Conservation (phyloP, 2,329 filamentous ascomycete genomes). For the Ceratocystis eucalypticola region DNA sequence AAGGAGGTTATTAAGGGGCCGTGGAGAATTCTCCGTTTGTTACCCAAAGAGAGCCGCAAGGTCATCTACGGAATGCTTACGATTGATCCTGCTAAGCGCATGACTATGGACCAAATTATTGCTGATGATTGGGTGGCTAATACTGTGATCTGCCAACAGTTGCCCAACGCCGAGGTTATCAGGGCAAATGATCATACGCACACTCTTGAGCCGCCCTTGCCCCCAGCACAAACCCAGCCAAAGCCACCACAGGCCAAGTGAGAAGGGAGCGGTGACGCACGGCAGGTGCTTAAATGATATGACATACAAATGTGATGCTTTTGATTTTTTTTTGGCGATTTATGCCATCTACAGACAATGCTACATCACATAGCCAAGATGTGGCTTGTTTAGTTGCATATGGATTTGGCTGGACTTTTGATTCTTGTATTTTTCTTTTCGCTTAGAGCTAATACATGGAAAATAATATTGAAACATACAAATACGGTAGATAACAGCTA, state of each 20-base stretch:
- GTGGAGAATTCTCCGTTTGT: conserved; percentile 72
- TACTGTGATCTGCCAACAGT: conserved; percentile 70
- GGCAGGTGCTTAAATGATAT: background rate
- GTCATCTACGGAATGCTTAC: conserved; percentile 90
- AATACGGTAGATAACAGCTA: too few relatives aligned
- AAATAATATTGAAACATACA: too few relatives aligned
- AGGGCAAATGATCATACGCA: conserved; percentile 69
- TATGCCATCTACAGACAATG: background rate
- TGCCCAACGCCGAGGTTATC: conserved; percentile 54
- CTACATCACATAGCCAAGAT: background rate
- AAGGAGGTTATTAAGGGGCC: conserved; percentile 81
- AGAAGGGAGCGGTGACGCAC: background rate
- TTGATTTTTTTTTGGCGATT: background rate
- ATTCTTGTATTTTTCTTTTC: background rate
- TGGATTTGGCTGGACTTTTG: background rate
- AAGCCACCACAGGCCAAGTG: conserved; percentile 11
- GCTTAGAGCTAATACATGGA: background rate
- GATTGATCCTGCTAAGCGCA: conserved; percentile 68
- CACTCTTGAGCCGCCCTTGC: conserved; percentile 59
- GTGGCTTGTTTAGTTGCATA: background rate
- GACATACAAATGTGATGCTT: background rate
- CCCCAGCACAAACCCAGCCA: conserved; percentile 25
- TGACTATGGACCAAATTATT: conserved; percentile 73
- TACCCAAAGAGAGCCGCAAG: conserved; percentile 78
- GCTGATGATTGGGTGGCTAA: conserved; percentile 82